Base-by-base conservation (phyloP, 148 eudicot species). In the Dianthus caryophyllus region DNA sequence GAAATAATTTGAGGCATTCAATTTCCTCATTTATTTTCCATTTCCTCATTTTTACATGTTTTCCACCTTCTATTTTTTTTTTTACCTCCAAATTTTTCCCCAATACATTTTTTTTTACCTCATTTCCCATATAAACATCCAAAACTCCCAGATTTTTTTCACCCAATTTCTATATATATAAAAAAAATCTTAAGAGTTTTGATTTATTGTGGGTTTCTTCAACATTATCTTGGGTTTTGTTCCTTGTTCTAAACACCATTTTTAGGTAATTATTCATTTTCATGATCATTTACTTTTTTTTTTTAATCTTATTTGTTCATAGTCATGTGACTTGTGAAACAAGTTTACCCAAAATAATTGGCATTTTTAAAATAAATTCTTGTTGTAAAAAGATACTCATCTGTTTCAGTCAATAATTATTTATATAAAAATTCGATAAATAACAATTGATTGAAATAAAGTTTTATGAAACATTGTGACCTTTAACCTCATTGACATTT, bases 1-100 rank as follows among this genome's bases (percentile, higher is more conserved):
- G n/a, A n/a, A n/a, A n/a, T n/a, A n/a, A 2, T 41, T 41, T 41
- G 44, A 41, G 5, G 5, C 1, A 9, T 74, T 60, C 24, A 31
- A 54, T 47, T 64, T 24, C 16, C 60, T 18, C 21, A 25, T 69
- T 54, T 44, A 15, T 63, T 20, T 54, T 56, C 25, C 9, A 43
- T 57, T 66, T 14, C 36, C 6, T 33, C 67, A 65, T 39, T 49
- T 12, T 71, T 66, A 13, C 51, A 9, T 60, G 25, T 54, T 24
- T 48, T 21, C 16, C 16, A 57, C 21, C 30, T 71, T 73, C 67
- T 66, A 76, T 48, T 65, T 66, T 76, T 71, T 52, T 16, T 68
- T 69, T 17, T 20, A 33, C 49, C 24, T 18, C 49, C 61, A 57
- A 1, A 47, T 21, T 76, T 30, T 33, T 50, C 67, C 38, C 57